Base-by-base conservation (phyloP, 192 early-diverging fungal species). In the Umbelopsis sp. region DNA sequence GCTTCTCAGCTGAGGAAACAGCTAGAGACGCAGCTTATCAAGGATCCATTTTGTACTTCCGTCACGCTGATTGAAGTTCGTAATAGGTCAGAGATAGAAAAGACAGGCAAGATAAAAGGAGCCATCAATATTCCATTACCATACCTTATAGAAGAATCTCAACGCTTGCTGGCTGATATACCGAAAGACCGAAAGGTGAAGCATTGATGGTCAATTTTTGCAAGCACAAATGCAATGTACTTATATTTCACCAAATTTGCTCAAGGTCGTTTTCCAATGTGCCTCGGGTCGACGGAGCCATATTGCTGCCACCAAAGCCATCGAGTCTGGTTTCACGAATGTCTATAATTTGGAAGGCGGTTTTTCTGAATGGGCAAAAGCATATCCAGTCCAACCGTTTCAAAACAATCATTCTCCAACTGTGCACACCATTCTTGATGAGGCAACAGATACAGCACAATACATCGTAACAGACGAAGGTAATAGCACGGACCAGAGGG, bases 221-320 rank as follows among this genome's bases (percentile, higher is more conserved):
- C 37, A 41, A 10, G 6, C 37, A 41, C 21, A 27, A 23, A 16
- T 21, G 21, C 45, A 27, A 47, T 61, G 45, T 47, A 44, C 21
- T 30, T 12, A 52, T 46, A 55, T 61, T 70, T 68, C 6, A 58
- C 15, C 21, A 37, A 35, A 58, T 20, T 25, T 64, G 25, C 5
- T 49, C 53, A 78, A 78, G 76, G 23, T 69, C 18, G 64, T 78
- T 18, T 73, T 78, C 23, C 71, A 78, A 41, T 78, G 76, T 50
- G 68, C 64, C 11, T 73, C 76, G 23, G 76, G 71, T 18, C 71
- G 71, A 16, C 68, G 75, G 46, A 73, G 71, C 65, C 27, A 25
- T 16, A 51, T 69, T 51, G 71, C 68, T 22, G 68, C 67, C 9
- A 52, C 46, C 7, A 41, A 66, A 23, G 71, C 76, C 1, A 13